Conservation (phyloP, 2,329 filamentous ascomycete species). For the Plectosphaerella sp. region DNA sequence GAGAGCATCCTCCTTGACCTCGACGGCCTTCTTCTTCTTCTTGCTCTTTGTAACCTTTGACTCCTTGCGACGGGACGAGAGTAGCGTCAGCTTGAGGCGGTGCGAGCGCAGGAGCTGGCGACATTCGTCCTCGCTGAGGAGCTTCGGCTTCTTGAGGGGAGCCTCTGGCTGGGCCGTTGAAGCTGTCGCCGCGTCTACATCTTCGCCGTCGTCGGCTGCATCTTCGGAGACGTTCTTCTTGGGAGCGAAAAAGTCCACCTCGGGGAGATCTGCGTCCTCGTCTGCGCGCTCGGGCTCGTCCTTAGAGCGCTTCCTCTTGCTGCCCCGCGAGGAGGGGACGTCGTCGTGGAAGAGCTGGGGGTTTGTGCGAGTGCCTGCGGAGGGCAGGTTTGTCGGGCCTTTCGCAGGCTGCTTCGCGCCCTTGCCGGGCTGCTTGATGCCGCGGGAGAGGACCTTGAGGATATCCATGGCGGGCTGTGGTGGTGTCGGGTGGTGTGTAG, state of each 20-base stretch:
- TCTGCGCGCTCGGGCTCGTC: conserved; percentile 20
- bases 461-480: conserved; percentile 56
- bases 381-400: conserved; percentile 49
- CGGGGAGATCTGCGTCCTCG: conserved; percentile 31
- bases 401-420: conserved; percentile 21
- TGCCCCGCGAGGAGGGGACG: conserved; percentile 33
- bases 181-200: conserved; percentile 15
- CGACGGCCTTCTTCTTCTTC: conserved; percentile 50
- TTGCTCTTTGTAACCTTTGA: conserved; percentile 42
- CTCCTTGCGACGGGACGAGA: conserved; percentile 48
- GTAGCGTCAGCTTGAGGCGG: conserved; percentile 76
- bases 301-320: conserved; percentile 52
- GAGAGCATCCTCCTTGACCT: conserved; percentile 50
- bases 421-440: conserved; percentile 53
- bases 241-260: conserved; percentile 57
- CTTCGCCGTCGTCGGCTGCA: conserved; percentile 9
- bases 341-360: conserved; percentile 67
- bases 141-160: conserved; percentile 23
- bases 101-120: conserved; percentile 72
- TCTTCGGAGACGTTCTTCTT: conserved; percentile 24
- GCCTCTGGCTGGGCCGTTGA: conserved; percentile 18
- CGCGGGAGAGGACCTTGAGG: conserved; percentile 67
- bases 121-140: conserved; percentile 65
- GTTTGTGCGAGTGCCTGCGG: conserved; percentile 58
- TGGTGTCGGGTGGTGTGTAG: not conserved